Conservation (phyloP, 345 rosid species). For the Eucalyptus microcorys region DNA sequence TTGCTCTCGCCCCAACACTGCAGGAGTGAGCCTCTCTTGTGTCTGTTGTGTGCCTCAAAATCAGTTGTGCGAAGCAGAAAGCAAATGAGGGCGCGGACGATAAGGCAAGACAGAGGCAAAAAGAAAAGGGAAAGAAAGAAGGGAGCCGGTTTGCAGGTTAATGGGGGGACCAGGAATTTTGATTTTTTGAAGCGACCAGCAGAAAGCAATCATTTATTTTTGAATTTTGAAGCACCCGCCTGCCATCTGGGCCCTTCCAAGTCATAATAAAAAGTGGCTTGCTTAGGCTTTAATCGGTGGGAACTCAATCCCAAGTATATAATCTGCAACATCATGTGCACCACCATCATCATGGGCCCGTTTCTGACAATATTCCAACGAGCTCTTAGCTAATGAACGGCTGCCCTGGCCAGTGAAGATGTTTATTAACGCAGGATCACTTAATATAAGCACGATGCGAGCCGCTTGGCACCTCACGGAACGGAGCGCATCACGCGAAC, state of each 20-base stretch:
- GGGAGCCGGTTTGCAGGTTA: neutral
- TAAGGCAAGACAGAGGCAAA: neutral
- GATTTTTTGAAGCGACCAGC: neutral
- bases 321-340: neutral
- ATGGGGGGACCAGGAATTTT: slow-evolving; percentile 7
- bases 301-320: neutral
- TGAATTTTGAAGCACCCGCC: neutral
- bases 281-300: neutral
- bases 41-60: neutral
- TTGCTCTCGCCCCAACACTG: neutral
- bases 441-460: neutral
- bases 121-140: neutral
- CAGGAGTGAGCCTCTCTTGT: neutral
- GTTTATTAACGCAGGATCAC: neutral
- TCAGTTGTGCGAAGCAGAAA: neutral
- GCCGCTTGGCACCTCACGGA: neutral
- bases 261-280: neutral
- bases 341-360: neutral
- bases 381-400: neutral
- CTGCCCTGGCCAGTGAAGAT: neutral
- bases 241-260: neutral
- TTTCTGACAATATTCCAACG: neutral
- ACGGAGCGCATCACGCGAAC: neutral
- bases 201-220: neutral
- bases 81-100: neutral